Evolutionary conservation across 257 asterid species (phyloP).

Genomic region (Solanum sejunctum): DNA sequence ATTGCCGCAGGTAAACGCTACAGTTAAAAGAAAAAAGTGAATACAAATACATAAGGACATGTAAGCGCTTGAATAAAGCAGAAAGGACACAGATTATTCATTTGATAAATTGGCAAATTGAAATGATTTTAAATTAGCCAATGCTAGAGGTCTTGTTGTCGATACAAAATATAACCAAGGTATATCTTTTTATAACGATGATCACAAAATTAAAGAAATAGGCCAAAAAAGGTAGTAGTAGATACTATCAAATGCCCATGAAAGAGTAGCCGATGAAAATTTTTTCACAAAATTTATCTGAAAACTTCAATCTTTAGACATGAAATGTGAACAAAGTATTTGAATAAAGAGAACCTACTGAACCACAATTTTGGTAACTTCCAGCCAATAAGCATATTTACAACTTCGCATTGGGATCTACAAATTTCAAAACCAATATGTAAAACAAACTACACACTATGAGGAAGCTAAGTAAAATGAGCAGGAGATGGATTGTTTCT

Average conservation of each 20-base stretch:
- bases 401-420: not conserved
- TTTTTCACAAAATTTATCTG: not conserved
- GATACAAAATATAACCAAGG: not conserved
- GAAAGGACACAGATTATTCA: not conserved
- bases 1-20: not conserved
- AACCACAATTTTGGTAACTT: not conserved
- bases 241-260: not conserved
- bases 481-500: conserved; percentile 47
- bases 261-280: not conserved
- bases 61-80: not conserved
- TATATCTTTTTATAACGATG: not conserved
- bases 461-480: not conserved
- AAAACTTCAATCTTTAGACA: not conserved
- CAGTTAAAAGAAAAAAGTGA: not conserved
- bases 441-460: not conserved
- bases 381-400: not conserved
- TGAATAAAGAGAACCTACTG: not conserved
- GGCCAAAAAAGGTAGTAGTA: not conserved
- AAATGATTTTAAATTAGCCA: too few species aligned
- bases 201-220: not conserved
- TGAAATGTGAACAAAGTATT: not conserved
- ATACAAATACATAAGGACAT: not conserved
- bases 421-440: not conserved
- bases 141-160: not conserved
- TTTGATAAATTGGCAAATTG: too few species aligned